Conservation (phyloP, 2,329 filamentous ascomycete genomes). For the Fusarium dlaminii region DNA sequence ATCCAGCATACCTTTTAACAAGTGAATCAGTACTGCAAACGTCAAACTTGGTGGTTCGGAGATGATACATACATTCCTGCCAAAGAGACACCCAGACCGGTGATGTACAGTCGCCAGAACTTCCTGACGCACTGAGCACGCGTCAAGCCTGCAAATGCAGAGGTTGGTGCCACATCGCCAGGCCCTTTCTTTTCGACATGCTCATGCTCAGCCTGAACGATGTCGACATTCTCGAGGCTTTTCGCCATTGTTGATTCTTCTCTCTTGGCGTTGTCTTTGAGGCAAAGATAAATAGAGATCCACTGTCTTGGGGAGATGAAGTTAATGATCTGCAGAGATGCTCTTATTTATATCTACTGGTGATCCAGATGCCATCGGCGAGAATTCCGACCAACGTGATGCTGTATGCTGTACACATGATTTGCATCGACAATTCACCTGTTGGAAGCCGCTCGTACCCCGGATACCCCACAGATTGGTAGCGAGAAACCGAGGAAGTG, state of each 20-base stretch:
- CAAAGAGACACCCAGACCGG: not conserved
- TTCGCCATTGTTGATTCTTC: not conserved
- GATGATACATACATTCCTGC: not conserved
- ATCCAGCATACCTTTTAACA: not conserved
- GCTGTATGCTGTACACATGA: not conserved
- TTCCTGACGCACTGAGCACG: not conserved
- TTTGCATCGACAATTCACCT: not conserved
- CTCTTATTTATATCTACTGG: not conserved
- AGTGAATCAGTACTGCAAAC: not conserved
- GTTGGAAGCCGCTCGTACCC: not conserved
- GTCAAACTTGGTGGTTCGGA: too few relatives aligned
- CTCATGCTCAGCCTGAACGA: not conserved
- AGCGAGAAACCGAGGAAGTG: not conserved
- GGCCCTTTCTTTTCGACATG: not conserved
- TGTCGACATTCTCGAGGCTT: not conserved
- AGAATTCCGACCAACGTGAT: not conserved
- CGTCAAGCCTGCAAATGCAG: not conserved
- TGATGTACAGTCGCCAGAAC: not conserved
- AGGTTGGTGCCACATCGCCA: not conserved
- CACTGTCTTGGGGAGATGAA: not conserved
- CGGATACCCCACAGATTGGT: not conserved
- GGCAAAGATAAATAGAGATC: not conserved
- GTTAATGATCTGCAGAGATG: not conserved
- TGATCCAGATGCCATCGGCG: not conserved
- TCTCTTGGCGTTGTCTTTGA: not conserved